These are phyloP conservation scores for Zangia roseola DNA, from an alignment of 768 basidiomycete species.

Conservation along the genomic window DNA sequence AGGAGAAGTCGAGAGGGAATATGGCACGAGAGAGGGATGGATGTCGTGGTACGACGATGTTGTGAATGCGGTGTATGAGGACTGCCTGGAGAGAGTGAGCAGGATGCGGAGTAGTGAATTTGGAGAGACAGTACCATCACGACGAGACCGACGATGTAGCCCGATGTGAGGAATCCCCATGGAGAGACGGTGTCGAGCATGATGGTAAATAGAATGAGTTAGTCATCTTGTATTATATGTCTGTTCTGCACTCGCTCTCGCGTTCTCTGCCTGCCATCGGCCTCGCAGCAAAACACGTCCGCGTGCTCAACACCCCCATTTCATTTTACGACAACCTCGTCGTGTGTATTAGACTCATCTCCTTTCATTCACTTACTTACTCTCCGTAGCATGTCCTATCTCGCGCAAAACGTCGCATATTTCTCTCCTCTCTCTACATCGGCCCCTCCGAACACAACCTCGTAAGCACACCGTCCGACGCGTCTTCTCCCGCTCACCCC, in stretches of 20 bases:
- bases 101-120: neutral
- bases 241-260: slow-evolving; percentile 25
- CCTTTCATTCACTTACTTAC: neutral
- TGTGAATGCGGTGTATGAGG: slow-evolving; percentile 72
- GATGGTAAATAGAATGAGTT: slow-evolving; percentile 13
- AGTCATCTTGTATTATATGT: slow-evolving; percentile 27
- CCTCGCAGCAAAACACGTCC: slow-evolving; percentile 45
- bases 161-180: slow-evolving; percentile 71
- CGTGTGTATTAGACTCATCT: slow-evolving; percentile 36
- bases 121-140: slow-evolving; percentile 49
- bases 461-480: slow-evolving; percentile 45
- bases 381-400: slow-evolving; percentile 64
- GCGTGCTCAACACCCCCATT: slow-evolving; percentile 53
- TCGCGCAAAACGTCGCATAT: slow-evolving; percentile 75
- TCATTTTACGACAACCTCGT: slow-evolving; percentile 57
- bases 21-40: slow-evolving; percentile 31
- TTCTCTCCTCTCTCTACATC: slow-evolving; percentile 89
- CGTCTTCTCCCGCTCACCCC: neutral
- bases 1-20: slow-evolving; percentile 66
- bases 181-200: too few species aligned
- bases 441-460: slow-evolving; percentile 77
- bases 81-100: slow-evolving; percentile 46
- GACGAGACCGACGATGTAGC: slow-evolving; percentile 67
- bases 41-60: slow-evolving; percentile 70
- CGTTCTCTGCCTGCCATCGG: slow-evolving; percentile 49